Percentiles rank a stretch among this genome's conserved stretches.
These are phyloP conservation scores for Eutrema japonicum DNA, from an alignment of 345 rosid species.

Conservation along the genomic window DNA sequence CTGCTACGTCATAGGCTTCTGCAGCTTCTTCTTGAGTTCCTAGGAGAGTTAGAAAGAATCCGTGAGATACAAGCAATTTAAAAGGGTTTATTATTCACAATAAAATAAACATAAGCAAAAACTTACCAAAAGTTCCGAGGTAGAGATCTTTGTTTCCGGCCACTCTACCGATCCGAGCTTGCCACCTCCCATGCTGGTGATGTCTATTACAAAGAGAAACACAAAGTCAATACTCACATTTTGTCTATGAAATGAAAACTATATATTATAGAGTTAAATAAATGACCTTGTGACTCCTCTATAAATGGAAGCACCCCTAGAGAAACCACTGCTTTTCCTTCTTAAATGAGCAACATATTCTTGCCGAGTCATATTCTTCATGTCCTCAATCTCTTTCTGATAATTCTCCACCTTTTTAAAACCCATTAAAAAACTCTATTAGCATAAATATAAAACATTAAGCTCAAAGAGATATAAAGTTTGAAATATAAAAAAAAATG, in stretches of 20 bases:
- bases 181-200: conserved; percentile 99
- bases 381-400: conserved; percentile 72
- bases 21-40: conserved; percentile 99
- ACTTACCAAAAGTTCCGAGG: conserved; percentile 91
- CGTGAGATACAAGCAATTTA: conserved; percentile 8
- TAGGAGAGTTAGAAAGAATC: conserved; percentile 27
- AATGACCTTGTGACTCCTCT: conserved; percentile 94
- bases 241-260: background rate
- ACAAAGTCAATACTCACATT: conserved; percentile 24
- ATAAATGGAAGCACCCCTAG: conserved; percentile 97
- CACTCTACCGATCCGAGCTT: conserved; percentile 97
- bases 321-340: conserved; percentile 99
- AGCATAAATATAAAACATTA: conserved; percentile 17
- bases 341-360: conserved; percentile 93
- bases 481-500: background rate
- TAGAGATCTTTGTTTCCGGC: conserved; percentile 98
- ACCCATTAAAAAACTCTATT: background rate
- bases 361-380: conserved; percentile 88
- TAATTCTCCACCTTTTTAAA: conserved; percentile 71
- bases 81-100: background rate
- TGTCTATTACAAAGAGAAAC: conserved; percentile 49
- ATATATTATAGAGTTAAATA: background rate
- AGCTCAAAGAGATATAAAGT: conserved; percentile 29
- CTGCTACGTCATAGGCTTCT: conserved; percentile 93
- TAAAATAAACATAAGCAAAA: background rate